phyloP scores from a whole-genome alignment of 2,329 filamentous ascomycete genomes.

The Metarhizium guizhouense region DNA sequence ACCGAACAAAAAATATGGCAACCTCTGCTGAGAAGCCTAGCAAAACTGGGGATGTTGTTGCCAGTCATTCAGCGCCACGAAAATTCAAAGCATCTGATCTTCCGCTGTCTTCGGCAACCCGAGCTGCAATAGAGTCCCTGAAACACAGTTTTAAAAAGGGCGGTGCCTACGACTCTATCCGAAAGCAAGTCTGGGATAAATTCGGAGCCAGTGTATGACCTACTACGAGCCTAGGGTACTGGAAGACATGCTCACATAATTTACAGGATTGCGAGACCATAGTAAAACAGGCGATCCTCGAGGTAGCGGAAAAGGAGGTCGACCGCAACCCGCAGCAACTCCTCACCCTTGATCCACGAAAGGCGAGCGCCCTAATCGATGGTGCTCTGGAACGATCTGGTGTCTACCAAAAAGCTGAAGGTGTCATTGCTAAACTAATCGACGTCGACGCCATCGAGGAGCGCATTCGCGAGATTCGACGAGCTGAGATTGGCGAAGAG shows the following conservation, averaged over 20 bases:
- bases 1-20: constrained; percentile 14
- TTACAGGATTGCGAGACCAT: constrained; percentile 59
- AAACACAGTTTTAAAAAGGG: constrained; percentile 82
- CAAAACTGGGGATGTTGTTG: constrained; percentile 10
- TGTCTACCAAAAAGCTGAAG: constrained; percentile 64
- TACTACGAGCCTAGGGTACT: not conserved
- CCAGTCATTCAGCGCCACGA: constrained; percentile 14
- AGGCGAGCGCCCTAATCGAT: constrained; percentile 67
- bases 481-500: constrained; percentile 60
- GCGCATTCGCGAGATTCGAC: constrained; percentile 59
- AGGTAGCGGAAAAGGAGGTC: constrained; percentile 64
- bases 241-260: constrained; percentile 2
- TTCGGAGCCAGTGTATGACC: constrained; percentile 58
- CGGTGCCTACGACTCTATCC: constrained; percentile 69
- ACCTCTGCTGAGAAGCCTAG: constrained; percentile 16
- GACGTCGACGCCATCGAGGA: constrained; percentile 59
- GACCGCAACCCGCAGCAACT: constrained; percentile 65
- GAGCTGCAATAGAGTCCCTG: constrained; percentile 63
- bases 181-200: constrained; percentile 68
- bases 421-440: constrained; percentile 58
- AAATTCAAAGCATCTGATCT: constrained; percentile 69
- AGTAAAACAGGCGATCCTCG: constrained; percentile 56
- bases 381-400: constrained; percentile 69
- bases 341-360: constrained; percentile 62
- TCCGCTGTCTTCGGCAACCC: constrained; percentile 63